Evolutionary conservation across 495 filamentous ascomycete genomes (phyloP).

Genomic region (Penicillium bovifimosum): DNA sequence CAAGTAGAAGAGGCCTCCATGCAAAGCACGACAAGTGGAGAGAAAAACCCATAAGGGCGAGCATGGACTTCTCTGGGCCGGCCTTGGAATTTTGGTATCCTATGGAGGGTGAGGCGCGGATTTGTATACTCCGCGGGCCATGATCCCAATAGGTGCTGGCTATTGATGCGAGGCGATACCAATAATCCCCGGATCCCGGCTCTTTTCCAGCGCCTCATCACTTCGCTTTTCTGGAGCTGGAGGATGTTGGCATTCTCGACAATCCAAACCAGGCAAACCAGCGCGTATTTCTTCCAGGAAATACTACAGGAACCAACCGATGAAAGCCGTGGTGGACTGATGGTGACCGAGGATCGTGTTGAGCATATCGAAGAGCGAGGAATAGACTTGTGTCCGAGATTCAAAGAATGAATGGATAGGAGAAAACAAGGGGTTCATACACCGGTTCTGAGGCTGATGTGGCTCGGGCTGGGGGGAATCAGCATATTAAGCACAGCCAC

Average conservation of each 20-base stretch:
- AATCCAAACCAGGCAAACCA: background rate
- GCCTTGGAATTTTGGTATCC: constrained; percentile 8
- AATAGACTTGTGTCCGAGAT: background rate
- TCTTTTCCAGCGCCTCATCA: constrained; percentile 6
- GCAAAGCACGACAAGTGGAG: background rate
- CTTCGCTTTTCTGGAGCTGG: constrained; percentile 4
- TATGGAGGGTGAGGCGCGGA: constrained; percentile 6
- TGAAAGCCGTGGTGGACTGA: background rate
- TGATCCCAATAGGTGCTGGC: background rate
- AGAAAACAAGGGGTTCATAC: background rate
- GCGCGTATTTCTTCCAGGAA: background rate
- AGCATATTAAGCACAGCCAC: background rate
- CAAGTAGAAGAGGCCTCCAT: constrained; percentile 9
- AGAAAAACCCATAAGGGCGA: background rate
- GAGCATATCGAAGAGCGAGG: background rate
- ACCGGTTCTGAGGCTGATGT: background rate
- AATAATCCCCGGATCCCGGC: constrained; percentile 9
- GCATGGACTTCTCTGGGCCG: background rate
- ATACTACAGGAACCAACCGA: background rate
- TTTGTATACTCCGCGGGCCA: constrained; percentile 8
- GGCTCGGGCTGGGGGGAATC: background rate
- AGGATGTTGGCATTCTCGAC: background rate
- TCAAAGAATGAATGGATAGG: background rate
- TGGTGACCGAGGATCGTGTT: background rate
- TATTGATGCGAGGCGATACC: constrained; percentile 3